These are phyloP conservation scores for Ormosia semicastrata DNA, from an alignment of 306 rosid species.

Conservation along the genomic window DNA sequence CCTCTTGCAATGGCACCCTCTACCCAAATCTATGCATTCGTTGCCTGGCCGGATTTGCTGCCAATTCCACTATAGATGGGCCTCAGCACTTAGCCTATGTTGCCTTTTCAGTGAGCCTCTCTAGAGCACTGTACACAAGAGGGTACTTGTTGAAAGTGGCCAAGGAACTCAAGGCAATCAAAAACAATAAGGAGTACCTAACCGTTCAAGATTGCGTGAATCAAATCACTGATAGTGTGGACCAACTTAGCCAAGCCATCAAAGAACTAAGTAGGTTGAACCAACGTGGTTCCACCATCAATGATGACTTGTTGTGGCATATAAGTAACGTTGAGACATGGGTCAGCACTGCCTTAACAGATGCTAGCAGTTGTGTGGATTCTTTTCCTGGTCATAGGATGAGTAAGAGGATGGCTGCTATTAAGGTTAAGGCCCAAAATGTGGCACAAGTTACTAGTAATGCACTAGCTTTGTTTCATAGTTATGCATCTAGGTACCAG, in stretches of 20 bases:
- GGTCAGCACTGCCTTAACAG: slow-evolving; percentile 61
- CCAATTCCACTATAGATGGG: slow-evolving; percentile 23
- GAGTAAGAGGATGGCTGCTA: slow-evolving; percentile 52
- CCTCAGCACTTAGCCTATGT: slow-evolving; percentile 47
- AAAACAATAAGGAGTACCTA: slow-evolving; percentile 32
- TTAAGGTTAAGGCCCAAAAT: slow-evolving; percentile 54
- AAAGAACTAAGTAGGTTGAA: slow-evolving; percentile 38
- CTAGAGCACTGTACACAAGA: slow-evolving; percentile 43
- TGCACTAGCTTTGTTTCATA: slow-evolving; percentile 59
- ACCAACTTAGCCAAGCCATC: slow-evolving; percentile 49
- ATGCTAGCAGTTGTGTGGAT: slow-evolving; percentile 49
- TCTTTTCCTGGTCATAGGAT: slow-evolving; percentile 40
- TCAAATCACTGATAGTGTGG: slow-evolving; percentile 55
- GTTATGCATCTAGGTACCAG: slow-evolving; percentile 38
- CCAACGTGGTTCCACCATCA: not conserved
- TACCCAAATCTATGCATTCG: slow-evolving; percentile 47
- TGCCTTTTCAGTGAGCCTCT: slow-evolving; percentile 53
- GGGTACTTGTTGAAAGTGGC: slow-evolving; percentile 37
- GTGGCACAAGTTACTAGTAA: slow-evolving; percentile 60
- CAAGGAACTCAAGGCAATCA: slow-evolving; percentile 28
- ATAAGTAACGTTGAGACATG: slow-evolving; percentile 66
- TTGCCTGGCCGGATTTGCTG: slow-evolving; percentile 35
- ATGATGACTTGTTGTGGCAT: slow-evolving; percentile 53
- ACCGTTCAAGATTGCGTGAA: slow-evolving; percentile 48
- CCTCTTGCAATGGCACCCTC: slow-evolving; percentile 51